These are phyloP conservation scores for Rubus idaeus DNA, from an alignment of 306 rosid species.

Conservation along the genomic window DNA sequence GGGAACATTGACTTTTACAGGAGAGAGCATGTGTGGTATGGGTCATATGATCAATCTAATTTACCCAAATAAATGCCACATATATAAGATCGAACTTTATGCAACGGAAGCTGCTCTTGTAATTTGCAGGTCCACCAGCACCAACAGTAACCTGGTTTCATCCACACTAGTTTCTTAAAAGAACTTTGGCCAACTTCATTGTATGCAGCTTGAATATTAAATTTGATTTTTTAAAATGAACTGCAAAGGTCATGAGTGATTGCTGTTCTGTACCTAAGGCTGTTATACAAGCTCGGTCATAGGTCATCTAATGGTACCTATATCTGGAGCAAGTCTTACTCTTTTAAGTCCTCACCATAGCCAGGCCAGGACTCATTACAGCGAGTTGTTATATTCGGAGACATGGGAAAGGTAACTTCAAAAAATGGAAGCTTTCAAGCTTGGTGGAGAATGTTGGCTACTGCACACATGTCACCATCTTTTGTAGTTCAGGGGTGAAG, in stretches of 20 bases:
- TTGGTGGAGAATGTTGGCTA: background rate
- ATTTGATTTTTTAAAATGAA: background rate
- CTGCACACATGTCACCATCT: background rate
- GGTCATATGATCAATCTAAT: constrained; percentile 3
- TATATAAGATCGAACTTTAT: no score
- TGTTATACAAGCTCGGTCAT: constrained; percentile 29
- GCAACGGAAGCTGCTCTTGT: background rate
- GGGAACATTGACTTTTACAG: constrained; percentile 66
- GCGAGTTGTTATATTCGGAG: constrained; percentile 77
- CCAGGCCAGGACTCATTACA: constrained; percentile 86
- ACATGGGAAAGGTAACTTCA: constrained; percentile 84
- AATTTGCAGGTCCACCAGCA: constrained; percentile 50
- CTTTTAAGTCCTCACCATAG: constrained; percentile 77
- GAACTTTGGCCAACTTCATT: constrained; percentile 63
- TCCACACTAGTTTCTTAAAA: constrained; percentile 77
- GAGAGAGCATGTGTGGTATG: constrained; percentile 74
- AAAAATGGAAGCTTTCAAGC: background rate
- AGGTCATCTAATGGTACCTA: constrained; percentile 23
- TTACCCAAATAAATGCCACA: background rate
- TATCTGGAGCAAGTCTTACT: constrained; percentile 46
- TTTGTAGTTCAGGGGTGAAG: no score
- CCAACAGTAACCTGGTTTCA: constrained; percentile 80
- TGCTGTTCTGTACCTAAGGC: constrained; percentile 24
- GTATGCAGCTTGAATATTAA: constrained; percentile 33
- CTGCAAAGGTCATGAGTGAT: background rate